Conservation (phyloP, 2,329 filamentous ascomycete genomes). For the Penicillium hesseltinei region DNA sequence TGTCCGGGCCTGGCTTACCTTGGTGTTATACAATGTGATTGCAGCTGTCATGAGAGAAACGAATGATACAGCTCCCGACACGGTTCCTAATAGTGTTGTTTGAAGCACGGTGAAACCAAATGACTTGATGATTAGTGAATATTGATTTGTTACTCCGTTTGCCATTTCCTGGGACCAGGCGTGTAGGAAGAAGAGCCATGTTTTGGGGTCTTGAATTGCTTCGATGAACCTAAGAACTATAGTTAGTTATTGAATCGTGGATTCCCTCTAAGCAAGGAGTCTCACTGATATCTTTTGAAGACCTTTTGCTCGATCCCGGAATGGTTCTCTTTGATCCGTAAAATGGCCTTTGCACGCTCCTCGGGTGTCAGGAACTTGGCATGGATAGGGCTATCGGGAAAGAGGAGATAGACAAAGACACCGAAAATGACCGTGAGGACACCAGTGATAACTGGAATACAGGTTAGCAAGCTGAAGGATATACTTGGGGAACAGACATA, state of each 20-base stretch:
- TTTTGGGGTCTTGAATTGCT: slow-evolving; percentile 34
- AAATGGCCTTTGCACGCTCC: slow-evolving; percentile 35
- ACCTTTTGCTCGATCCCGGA: slow-evolving; percentile 40
- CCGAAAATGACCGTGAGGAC: slow-evolving; percentile 22
- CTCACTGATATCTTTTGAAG: slow-evolving; percentile 33
- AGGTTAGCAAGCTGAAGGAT: background rate
- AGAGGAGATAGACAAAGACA: slow-evolving; percentile 31
- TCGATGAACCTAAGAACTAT: slow-evolving; percentile 25
- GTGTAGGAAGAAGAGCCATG: slow-evolving; percentile 38
- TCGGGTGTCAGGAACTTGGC: slow-evolving; percentile 34
- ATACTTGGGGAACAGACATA: slow-evolving; percentile 7
- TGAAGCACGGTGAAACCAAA: slow-evolving; percentile 42
- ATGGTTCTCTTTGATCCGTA: slow-evolving; percentile 38
- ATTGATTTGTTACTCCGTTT: slow-evolving; percentile 43
- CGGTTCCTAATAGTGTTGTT: slow-evolving; percentile 21
- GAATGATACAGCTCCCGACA: slow-evolving; percentile 30
- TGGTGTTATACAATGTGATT: slow-evolving; percentile 29
- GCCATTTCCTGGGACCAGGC: slow-evolving; percentile 38
- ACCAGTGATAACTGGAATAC: slow-evolving; percentile 11
- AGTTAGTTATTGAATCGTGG: background rate
- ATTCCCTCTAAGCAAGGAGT: accelerated
- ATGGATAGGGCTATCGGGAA: slow-evolving; percentile 35
- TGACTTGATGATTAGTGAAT: slow-evolving; percentile 46
- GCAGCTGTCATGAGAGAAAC: slow-evolving; percentile 31
- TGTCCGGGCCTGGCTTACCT: slow-evolving; percentile 15